These are phyloP conservation scores for Vigna mungo DNA, from an alignment of 306 rosid species.

Conservation along the genomic window DNA sequence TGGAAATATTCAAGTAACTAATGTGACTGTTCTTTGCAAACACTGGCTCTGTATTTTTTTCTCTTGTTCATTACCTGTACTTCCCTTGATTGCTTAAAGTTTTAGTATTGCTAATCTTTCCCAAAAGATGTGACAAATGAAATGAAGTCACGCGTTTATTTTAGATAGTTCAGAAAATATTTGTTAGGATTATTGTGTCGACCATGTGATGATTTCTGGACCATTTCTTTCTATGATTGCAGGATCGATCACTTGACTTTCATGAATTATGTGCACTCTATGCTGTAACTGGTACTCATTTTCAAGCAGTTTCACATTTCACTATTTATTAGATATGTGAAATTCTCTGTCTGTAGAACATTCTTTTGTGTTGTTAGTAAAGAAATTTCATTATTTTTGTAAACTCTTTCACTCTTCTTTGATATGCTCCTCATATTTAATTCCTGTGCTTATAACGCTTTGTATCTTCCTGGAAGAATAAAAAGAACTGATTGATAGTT, in stretches of 20 bases:
- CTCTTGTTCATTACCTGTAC: neutral
- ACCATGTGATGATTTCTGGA: constrained; percentile 51
- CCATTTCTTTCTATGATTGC: constrained; percentile 56
- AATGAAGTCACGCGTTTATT: constrained; percentile 12
- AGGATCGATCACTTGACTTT: constrained; percentile 98
- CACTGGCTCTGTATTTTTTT: constrained; percentile 24
- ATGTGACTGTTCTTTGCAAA: constrained; percentile 1
- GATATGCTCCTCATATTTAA: neutral
- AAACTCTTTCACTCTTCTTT: neutral
- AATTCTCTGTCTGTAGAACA: too few relatives aligned
- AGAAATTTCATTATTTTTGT: too few relatives aligned
- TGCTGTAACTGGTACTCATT: constrained; percentile 90
- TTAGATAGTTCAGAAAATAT: constrained; percentile 9
- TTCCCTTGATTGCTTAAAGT: constrained; percentile 17
- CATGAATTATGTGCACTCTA: constrained; percentile 96
- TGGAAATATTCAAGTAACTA: constrained; percentile 5
- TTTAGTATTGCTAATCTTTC: constrained; percentile 1
- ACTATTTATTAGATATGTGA: too few relatives aligned
- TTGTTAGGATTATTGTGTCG: constrained; percentile 15
- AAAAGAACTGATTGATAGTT: constrained; percentile 15
- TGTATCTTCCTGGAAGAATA: neutral
- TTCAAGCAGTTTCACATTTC: neutral
- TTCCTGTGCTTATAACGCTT: neutral
- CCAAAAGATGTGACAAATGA: constrained; percentile 22
- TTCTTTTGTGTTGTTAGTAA: too few relatives aligned